A percentile compares a stretch with the other conserved stretches of the same genome.
Evolutionary conservation across 441 rosid genomes (phyloP).

Genomic region (Pelargonium australe): DNA sequence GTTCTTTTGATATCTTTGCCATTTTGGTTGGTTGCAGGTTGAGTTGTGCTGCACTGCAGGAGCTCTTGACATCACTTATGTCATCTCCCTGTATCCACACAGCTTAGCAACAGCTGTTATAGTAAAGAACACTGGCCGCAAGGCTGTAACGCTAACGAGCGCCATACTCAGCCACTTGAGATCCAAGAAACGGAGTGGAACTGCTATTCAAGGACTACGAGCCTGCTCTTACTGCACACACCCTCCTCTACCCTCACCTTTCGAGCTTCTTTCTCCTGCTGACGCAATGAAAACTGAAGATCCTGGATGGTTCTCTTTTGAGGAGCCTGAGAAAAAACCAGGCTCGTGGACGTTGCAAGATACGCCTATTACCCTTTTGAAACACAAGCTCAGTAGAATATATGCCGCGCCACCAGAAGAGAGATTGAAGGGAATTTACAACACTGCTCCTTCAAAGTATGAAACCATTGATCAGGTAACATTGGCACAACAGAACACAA

Average conservation of each 20-base stretch:
- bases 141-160: constrained; percentile 52
- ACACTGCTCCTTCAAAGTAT: constrained; percentile 77
- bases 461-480: constrained; percentile 93
- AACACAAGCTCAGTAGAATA: constrained; percentile 66
- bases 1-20: not conserved
- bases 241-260: constrained; percentile 76
- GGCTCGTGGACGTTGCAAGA: constrained; percentile 72
- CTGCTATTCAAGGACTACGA: constrained; percentile 61
- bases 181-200: constrained; percentile 48
- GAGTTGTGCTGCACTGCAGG: constrained; percentile 63
- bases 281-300: constrained; percentile 80
- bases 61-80: constrained; percentile 51
- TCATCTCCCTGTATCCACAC: constrained; percentile 62
- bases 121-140: constrained; percentile 67
- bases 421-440: constrained; percentile 59
- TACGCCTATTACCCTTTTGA: constrained; percentile 48
- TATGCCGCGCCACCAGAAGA: constrained; percentile 76
- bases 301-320: constrained; percentile 58
- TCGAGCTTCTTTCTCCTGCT: constrained; percentile 64
- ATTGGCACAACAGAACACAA: not conserved
- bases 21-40: constrained; percentile 40
- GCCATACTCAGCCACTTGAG: constrained; percentile 72
- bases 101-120: constrained; percentile 76
- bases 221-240: constrained; percentile 60
- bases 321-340: constrained; percentile 55